phyloP scores from a whole-genome alignment of 2,329 filamentous ascomycete genomes.

The Monosporascus sp. region DNA sequence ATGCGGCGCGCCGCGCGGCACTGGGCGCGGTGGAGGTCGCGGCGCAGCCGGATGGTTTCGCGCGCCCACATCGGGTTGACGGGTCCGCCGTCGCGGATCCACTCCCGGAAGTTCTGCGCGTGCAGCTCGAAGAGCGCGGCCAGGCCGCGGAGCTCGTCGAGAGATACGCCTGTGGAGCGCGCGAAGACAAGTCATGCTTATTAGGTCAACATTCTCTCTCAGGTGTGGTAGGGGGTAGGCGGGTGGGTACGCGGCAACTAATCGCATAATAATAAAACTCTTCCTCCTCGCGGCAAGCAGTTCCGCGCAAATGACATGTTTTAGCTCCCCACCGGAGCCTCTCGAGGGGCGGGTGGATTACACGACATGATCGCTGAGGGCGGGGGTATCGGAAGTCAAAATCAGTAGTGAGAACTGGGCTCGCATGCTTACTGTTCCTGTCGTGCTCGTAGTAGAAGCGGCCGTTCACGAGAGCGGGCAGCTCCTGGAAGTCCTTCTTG shows the following conservation, averaged over 20 bases:
- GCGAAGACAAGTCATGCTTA: slow-evolving; percentile 10
- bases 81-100: slow-evolving; percentile 49
- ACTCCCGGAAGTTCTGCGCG: slow-evolving; percentile 46
- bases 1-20: slow-evolving; percentile 53
- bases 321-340: too few relatives aligned
- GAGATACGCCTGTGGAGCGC: slow-evolving; percentile 40
- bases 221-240: not conserved
- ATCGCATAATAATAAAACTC: too few relatives aligned
- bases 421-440: slow-evolving; percentile 40
- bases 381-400: not conserved
- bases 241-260: too few relatives aligned
- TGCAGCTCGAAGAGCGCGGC: slow-evolving; percentile 42
- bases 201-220: slow-evolving; percentile 18
- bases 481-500: slow-evolving; percentile 55
- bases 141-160: slow-evolving; percentile 44
- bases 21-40: slow-evolving; percentile 52
- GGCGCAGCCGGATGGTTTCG: slow-evolving; percentile 44
- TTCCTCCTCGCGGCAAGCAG: too few relatives aligned
- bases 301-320: too few relatives aligned
- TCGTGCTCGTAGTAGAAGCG: slow-evolving; percentile 55
- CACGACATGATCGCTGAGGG: too few relatives aligned
- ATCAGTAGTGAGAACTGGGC: not conserved
- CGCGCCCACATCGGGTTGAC: slow-evolving; percentile 52
- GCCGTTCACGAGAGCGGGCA: slow-evolving; percentile 50
- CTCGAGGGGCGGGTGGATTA: too few relatives aligned